Evolutionary conservation across 2,329 filamentous ascomycete genomes (phyloP).

Genomic region (Plenodomus tracheiphilus): DNA sequence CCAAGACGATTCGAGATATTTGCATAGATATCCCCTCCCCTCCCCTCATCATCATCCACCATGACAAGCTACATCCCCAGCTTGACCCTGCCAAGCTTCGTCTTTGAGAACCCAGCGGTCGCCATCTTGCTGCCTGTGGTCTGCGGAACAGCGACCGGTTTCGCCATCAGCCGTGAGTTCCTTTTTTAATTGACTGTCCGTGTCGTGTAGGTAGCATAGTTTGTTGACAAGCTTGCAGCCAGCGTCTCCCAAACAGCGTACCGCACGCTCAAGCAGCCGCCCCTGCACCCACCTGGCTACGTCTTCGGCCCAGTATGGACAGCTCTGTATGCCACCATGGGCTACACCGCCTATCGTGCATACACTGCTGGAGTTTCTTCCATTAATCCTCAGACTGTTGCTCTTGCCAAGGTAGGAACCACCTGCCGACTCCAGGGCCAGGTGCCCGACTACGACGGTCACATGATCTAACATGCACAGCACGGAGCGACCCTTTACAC

Average conservation of each 20-base stretch:
- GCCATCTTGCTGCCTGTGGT: constrained; percentile 77
- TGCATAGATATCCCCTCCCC: no score
- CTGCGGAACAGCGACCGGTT: constrained; percentile 74
- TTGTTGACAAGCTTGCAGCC: constrained; percentile 10
- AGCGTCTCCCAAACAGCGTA: constrained; percentile 61
- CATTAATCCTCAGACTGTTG: constrained; percentile 52
- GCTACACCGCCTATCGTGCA: constrained; percentile 83
- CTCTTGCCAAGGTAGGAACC: constrained; percentile 58
- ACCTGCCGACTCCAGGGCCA: constrained; percentile 6
- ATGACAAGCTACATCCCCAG: constrained; percentile 84
- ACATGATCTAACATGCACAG: constrained; percentile 17
- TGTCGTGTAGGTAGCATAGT: not conserved
- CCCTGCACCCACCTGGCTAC: constrained; percentile 59
- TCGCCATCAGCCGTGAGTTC: constrained; percentile 64
- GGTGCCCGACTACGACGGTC: not conserved
- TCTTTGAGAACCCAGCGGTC: constrained; percentile 72
- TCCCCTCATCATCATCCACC: constrained; percentile 25
- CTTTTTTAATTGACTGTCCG: not conserved
- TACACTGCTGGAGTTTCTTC: constrained; percentile 65
- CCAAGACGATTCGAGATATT: no score
- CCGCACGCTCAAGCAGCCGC: constrained; percentile 66
- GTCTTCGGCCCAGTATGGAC: constrained; percentile 65
- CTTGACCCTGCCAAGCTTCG: constrained; percentile 70
- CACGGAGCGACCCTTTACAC: constrained; percentile 80
- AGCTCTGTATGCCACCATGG: constrained; percentile 70